A percentile compares a stretch with the other conserved stretches of the same genome.
Evolutionary conservation across 148 eudicot genomes (phyloP).

Genomic region (Dysphania ambrosioides): DNA sequence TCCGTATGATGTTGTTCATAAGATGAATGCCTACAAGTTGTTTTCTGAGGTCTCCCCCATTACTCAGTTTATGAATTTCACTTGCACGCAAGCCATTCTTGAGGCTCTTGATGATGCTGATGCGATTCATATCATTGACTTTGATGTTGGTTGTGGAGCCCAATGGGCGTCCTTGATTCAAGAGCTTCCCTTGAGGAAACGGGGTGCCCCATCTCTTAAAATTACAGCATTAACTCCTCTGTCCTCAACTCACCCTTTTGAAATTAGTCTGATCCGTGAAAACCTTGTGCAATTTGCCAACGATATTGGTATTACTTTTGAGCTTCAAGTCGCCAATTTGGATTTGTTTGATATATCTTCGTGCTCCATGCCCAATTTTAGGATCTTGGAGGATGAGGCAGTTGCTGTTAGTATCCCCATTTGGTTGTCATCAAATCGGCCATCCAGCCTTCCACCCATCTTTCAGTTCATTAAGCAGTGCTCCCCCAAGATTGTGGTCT

Average conservation of each 20-base stretch:
- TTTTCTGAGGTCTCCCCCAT: conserved; percentile 86
- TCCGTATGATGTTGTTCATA: conserved; percentile 66
- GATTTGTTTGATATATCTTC: conserved; percentile 54
- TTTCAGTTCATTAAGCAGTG: conserved; percentile 66
- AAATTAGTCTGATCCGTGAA: conserved; percentile 59
- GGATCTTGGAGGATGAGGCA: conserved; percentile 55
- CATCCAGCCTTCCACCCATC: conserved; percentile 46
- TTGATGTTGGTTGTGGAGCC: conserved; percentile 89
- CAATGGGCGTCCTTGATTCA: conserved; percentile 97
- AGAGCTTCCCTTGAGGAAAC: conserved; percentile 69
- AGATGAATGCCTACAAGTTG: conserved; percentile 81
- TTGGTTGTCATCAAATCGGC: conserved; percentile 46
- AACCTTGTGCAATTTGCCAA: conserved; percentile 75
- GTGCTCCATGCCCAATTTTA: conserved; percentile 46
- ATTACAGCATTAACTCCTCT: conserved; percentile 73
- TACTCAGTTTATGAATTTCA: conserved; percentile 74
- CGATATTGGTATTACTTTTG: conserved; percentile 67
- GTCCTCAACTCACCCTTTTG: conserved; percentile 44
- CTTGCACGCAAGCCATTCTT: conserved; percentile 77
- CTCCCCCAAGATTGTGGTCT: conserved; percentile 74
- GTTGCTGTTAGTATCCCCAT: conserved; percentile 79
- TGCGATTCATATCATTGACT: conserved; percentile 66
- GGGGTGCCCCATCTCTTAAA: conserved; percentile 53
- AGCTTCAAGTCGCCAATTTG: conserved; percentile 57
- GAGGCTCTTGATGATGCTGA: conserved; percentile 68